Conservation (phyloP, 2,329 filamentous ascomycete species). For the Arthrobotrys pseudoclavata region DNA sequence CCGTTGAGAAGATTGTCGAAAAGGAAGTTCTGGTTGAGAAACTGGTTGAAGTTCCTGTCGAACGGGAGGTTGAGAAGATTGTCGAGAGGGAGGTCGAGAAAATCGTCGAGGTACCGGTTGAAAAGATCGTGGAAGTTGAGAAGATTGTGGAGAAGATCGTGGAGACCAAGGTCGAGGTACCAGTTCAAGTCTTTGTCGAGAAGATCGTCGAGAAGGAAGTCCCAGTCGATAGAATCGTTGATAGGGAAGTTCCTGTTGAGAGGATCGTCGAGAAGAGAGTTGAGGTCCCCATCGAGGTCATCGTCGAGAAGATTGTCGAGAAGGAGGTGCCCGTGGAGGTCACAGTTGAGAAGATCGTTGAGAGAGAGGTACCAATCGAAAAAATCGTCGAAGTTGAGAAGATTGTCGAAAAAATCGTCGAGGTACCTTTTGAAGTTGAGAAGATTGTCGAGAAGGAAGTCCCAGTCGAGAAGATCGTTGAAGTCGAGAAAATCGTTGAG, state of each 20-base stretch:
- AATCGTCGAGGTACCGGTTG: constrained; percentile 47
- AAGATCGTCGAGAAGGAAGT: constrained; percentile 48
- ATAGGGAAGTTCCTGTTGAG: constrained; percentile 47
- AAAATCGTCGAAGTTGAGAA: constrained; percentile 46
- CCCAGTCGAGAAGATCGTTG: constrained; percentile 50
- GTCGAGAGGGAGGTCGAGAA: constrained; percentile 46
- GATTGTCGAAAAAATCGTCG: constrained; percentile 22
- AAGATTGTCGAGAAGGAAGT: constrained; percentile 40
- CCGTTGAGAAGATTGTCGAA: constrained; percentile 37
- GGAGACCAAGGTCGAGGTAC: constrained; percentile 24
- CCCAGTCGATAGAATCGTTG: constrained; percentile 44
- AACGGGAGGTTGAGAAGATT: constrained; percentile 43
- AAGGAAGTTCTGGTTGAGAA: constrained; percentile 41
- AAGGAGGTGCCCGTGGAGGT: constrained; percentile 42
- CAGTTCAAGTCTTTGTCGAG: constrained; percentile 44
- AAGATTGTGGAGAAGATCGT: constrained; percentile 47
- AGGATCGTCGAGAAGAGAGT: constrained; percentile 53
- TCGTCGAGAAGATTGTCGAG: constrained; percentile 47
- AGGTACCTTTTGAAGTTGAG: constrained; percentile 32
- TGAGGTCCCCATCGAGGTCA: constrained; percentile 44
- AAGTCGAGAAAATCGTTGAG: constrained; percentile 50
- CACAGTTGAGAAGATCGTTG: constrained; percentile 38
- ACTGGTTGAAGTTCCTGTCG: constrained; percentile 43
- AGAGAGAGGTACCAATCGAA: constrained; percentile 24
- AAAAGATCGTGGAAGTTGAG: constrained; percentile 36